Evolutionary conservation across 2,329 filamentous ascomycete species (phyloP).

Genomic region (Oidium heveae): DNA sequence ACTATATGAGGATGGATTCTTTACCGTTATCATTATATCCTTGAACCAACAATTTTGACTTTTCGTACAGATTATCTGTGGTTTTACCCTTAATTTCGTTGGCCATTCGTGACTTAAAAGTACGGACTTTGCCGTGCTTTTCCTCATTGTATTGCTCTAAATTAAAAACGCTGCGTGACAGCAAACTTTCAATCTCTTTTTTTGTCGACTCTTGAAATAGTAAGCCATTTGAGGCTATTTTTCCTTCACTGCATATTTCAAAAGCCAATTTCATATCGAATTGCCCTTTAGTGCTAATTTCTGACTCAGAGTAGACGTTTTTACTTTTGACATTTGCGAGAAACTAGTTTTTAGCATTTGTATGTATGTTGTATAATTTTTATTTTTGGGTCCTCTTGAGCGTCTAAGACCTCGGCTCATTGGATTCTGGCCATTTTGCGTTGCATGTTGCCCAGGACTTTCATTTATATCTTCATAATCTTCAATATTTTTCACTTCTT

Average conservation of each 20-base stretch:
- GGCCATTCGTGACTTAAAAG: neutral
- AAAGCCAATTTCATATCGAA: neutral
- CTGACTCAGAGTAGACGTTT: neutral
- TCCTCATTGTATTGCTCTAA: neutral
- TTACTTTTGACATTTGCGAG: neutral
- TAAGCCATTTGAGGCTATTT: neutral
- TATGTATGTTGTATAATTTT: neutral
- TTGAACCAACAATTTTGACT: neutral
- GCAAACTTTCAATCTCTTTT: neutral
- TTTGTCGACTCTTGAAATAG: neutral
- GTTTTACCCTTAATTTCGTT: neutral
- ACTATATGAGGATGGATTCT: conserved; percentile 2
- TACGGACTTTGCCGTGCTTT: neutral
- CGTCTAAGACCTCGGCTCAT: neutral
- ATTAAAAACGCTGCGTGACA: neutral
- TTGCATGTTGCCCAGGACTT: neutral
- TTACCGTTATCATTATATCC: conserved; percentile 1
- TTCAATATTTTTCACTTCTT: too few species aligned
- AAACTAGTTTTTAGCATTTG: neutral
- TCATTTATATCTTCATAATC: too few species aligned
- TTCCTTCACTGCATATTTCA: neutral
- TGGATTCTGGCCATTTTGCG: neutral
- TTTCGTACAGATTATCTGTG: neutral
- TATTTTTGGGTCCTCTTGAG: neutral
- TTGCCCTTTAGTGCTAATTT: neutral